A percentile compares a stretch with the other conserved stretches of the same genome.
These are phyloP conservation scores for Mycosphaerelloides madeirae DNA, from an alignment of 2,329 filamentous ascomycete genomes.

Conservation along the genomic window DNA sequence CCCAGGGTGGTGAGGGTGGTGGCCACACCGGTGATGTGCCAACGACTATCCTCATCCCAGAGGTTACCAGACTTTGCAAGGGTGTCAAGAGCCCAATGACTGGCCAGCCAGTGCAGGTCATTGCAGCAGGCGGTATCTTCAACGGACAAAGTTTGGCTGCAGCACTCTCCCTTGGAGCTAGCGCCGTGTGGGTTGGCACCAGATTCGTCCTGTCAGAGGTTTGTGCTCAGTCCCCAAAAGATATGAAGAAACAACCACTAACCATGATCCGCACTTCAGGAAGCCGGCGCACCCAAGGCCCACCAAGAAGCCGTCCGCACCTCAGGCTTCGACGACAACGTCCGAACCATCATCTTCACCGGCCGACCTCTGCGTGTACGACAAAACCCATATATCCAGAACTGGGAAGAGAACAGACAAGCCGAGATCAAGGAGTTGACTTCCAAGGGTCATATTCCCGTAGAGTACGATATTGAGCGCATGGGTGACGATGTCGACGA, in stretches of 20 bases:
- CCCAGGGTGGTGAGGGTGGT: constrained; percentile 94
- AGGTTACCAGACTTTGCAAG: constrained; percentile 76
- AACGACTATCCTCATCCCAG: constrained; percentile 85
- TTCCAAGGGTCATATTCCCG: constrained; percentile 81
- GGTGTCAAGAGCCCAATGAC: constrained; percentile 82
- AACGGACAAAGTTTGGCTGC: constrained; percentile 88
- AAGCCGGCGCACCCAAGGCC: constrained; percentile 86
- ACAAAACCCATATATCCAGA: constrained; percentile 86
- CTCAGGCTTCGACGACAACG: constrained; percentile 87
- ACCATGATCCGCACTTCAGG: constrained; percentile 34
- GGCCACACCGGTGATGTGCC: constrained; percentile 76
- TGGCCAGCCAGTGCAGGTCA: constrained; percentile 79
- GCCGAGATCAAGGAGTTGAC: constrained; percentile 91
- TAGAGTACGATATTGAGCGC: constrained; percentile 90
- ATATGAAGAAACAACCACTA: constrained; percentile 3
- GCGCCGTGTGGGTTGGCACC: constrained; percentile 93
- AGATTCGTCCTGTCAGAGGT: constrained; percentile 82
- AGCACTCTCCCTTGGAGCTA: constrained; percentile 85
- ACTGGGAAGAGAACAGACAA: constrained; percentile 92
- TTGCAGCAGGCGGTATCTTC: constrained; percentile 91
- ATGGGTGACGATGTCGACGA: constrained; percentile 64
- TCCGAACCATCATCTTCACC: constrained; percentile 98
- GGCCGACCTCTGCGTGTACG: constrained; percentile 90
- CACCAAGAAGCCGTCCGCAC: constrained; percentile 96
- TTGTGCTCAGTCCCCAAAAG: background rate